Evolutionary conservation across 208 protist genomes (phyloP), one percentile per base, ranked within the genome.

Genomic region (Wallacemonas sp.): DNA sequence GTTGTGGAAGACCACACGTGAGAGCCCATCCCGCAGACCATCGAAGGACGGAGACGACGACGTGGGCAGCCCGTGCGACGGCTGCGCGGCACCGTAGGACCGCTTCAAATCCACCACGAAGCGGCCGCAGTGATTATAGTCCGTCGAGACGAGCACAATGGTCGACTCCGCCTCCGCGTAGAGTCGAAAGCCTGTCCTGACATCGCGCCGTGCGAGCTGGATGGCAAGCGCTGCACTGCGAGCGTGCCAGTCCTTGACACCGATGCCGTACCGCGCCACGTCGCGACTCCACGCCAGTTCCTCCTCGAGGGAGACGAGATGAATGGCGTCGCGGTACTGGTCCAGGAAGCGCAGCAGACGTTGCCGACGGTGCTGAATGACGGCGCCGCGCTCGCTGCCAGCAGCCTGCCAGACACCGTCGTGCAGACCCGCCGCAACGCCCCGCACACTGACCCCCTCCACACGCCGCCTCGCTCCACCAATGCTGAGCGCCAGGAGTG

Each of bases 1-100:
- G 74, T 95, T 95, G 72, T 95, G 88, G 41, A 86, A 95, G 27
- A 65, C 79, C n/a, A 95, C 83, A 11, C 75, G 80, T 19, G 57
- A 68, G 70, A 93, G 39, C 24, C 73, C 87, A 32, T 65, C 72
- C 16, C 41, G 54, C 48, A 93, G 63, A 14, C 72, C 71, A n/a
- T 1, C 34, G 29, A 39, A 63, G 62, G 17, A 34, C 26, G 21
- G 52, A n/a, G 17, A 46, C 52, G 12, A n/a, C 21, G 11, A 1
- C 6, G 23, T 39, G 38, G 5, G 11, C 30, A 47, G n/a, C 38
- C 34, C 1, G 33, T 34, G 36, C 39, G 36, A 0, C n/a, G 29
- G 36, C 19, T n/a, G 19, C 34, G 21, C 24, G 23, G 0, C 33
- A 30, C 48, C 17, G 36, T 78, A 32, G 30, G 74, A 58, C 49